A percentile compares a stretch with the other conserved stretches of the same genome.
Evolutionary conservation across 2,329 filamentous ascomycete species (phyloP).

Genomic region (Fusarium phyllophilum): DNA sequence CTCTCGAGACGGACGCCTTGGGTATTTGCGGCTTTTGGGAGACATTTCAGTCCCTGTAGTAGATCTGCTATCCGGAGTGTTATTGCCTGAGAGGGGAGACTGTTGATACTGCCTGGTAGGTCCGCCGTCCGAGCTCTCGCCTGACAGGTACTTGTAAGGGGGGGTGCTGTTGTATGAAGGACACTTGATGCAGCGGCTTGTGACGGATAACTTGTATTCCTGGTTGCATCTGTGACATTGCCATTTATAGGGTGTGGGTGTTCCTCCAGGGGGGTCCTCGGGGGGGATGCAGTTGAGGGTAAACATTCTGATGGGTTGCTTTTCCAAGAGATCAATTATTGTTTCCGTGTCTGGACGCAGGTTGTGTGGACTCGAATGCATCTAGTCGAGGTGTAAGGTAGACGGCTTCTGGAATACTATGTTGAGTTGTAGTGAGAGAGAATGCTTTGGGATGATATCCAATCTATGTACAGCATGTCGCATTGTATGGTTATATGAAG

Average conservation of each 20-base stretch:
- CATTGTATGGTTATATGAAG: not conserved
- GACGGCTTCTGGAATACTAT: too few species aligned
- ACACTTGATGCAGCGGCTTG: slow-evolving; percentile 23
- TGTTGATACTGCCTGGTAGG: not conserved
- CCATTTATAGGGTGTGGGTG: slow-evolving; percentile 47
- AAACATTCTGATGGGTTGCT: not conserved
- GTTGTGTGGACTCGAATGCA: not conserved
- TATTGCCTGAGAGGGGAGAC: not conserved
- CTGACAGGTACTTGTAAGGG: not conserved
- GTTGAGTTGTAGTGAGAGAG: not conserved
- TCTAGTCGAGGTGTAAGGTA: not conserved
- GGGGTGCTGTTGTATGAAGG: not conserved
- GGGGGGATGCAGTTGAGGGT: slow-evolving; percentile 2
- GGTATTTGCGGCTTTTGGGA: not conserved
- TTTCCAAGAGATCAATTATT: not conserved
- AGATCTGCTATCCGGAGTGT: not conserved
- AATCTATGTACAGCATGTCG: not conserved
- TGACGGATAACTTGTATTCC: slow-evolving; percentile 36
- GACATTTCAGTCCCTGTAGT: not conserved
- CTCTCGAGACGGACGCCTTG: not conserved
- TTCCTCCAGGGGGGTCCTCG: not conserved
- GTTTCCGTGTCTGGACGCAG: not conserved
- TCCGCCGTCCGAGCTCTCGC: not conserved
- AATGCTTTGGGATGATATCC: not conserved
- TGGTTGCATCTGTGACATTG: slow-evolving; percentile 46